Conservation (phyloP, 2,329 filamentous ascomycete genomes). For the Ascochyta clinopodiicola region DNA sequence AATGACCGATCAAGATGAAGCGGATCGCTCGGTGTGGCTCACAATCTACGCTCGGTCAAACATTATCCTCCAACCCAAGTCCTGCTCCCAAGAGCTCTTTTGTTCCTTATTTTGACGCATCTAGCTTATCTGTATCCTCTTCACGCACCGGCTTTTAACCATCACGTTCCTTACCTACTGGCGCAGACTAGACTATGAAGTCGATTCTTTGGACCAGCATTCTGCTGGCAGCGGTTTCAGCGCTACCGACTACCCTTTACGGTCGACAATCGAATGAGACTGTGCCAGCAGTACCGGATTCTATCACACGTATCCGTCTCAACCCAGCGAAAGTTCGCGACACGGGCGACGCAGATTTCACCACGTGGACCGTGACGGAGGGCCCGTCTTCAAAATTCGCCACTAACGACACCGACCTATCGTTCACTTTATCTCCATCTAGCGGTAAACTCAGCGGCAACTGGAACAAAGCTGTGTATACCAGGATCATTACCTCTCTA, state of each 20-base stretch:
- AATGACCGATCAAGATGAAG: conserved; percentile 5
- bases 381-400: conserved; percentile 9
- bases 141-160: background rate
- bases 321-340: conserved; percentile 21
- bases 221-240: conserved; percentile 4
- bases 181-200: background rate
- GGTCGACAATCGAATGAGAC: background rate
- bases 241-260: background rate
- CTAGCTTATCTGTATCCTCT: background rate
- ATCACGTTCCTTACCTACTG: background rate
- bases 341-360: conserved; percentile 17
- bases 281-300: background rate
- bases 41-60: conserved; percentile 8
- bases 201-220: conserved; percentile 1
- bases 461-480: conserved; percentile 33
- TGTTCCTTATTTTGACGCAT: background rate
- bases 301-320: conserved; percentile 16
- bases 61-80: conserved; percentile 10
- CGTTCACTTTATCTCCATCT: conserved; percentile 19
- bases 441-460: conserved; percentile 29
- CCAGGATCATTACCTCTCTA: conserved; percentile 33
- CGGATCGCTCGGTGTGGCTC: background rate
- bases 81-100: background rate
- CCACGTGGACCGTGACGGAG: conserved; percentile 21
- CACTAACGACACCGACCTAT: conserved; percentile 6